Evolutionary conservation across 495 filamentous ascomycete species (phyloP), one percentile per base, ranked within the genome.

Genomic region (Aspergillus bertholletiae): DNA sequence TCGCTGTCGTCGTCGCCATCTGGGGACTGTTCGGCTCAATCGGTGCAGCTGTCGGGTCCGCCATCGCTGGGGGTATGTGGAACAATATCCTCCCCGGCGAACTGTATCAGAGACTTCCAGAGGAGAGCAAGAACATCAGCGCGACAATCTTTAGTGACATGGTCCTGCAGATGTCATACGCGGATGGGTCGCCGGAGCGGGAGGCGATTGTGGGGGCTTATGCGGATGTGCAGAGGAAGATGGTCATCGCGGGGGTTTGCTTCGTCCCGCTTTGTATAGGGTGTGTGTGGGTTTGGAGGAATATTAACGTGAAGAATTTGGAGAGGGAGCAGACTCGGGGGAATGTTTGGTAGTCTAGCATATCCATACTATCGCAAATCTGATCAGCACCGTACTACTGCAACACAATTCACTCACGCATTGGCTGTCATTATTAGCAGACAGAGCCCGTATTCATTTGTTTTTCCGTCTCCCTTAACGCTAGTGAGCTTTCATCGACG

Each of bases 31-130:
- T 86, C 61, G 67, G 76, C 39, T 73, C 61, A 37, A 73, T 89
- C 18, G 87, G 87, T 13, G 81, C 82, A 26, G 81, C 78, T 12
- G 78, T 89, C 55, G 87, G 87, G 4, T 56, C 63, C 9, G 74
- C 83, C 6, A 67, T 90, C 11, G 72, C 83, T 4, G 76, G 73
- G 0, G 84, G 84, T 23, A 82, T 90, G 58, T 89, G 85, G 82
- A 82, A 76, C 12, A 72, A 75, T 55, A 69, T 77, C 30, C 79
- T 89, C 59, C 81, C 82, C 23, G 28, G 47, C 0, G 69, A 74
- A n/a, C 70, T 90, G 11, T 56, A 60, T 22, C 49, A 72, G 34
- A 72, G 80, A 47, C 73, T 90, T 0, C 87, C 87, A 0, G 66
- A 59, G 37, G 69, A 51, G 12, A 61, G 28, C 4, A 61, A 66